Base-by-base conservation (phyloP, 208 protist genomes). In the Acanthamoeba lenticulata region DNA sequence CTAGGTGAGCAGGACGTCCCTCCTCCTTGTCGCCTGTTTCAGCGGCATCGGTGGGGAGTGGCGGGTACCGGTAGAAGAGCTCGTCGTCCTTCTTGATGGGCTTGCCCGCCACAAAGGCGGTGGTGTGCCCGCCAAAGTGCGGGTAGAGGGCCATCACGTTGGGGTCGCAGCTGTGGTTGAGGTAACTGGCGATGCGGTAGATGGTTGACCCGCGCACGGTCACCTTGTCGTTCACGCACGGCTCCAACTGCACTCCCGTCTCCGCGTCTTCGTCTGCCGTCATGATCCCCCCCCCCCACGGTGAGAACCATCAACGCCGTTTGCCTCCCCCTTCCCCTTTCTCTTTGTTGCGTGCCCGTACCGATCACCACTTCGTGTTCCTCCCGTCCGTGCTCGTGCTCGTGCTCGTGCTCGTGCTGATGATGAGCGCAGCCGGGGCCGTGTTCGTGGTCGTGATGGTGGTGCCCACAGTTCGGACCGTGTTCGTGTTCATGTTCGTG, bases 161-260 rank as follows among this genome's bases (percentile, higher is more conserved):
- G 24, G 85, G 85, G n/a, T 91, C 85, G 57, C 85, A 91, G 85
- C 55, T 74, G 85, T 91, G 85, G 85, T 91, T 91, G 32, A 91
- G 44, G 85, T 91, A 91, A 49, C 85, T 91, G 40, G 85, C 85
- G 32, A 91, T 91, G 2, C 85, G 29, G 19, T 74, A 91, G 52
- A 91, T 2, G n/a, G 57, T 49, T 17, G 85, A 91, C 27, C 85
- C 85, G 0, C 85, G 32, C 36, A 91, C 85, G 7, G 85, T 91
- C 38, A 49, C 85, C 52, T 91, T 67, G 0, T 91, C 85, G 52
- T 91, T 91, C 4, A 91, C 85, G n/a, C 85, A 91, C 38, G 55
- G 55, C 57, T 91, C 85, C 49, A 91, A 17, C 5, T 49, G 49
- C 15, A 91, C 85, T 36, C 85, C 85, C 34, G 85, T 91, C 19